Conservation (phyloP, 805 yeast species). For the Candida hungchunana region DNA sequence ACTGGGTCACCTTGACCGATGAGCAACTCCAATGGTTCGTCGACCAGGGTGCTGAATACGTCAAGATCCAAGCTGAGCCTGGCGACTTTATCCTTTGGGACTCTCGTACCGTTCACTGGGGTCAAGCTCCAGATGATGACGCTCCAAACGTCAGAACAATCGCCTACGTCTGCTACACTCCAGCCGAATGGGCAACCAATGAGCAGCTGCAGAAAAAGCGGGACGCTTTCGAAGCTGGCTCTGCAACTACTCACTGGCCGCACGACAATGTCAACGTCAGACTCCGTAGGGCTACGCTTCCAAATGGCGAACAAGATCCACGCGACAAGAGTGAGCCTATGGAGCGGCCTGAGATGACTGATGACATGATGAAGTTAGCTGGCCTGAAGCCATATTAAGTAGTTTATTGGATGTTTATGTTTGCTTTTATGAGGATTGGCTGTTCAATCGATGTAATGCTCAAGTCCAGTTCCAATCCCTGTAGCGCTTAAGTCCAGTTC, state of each 20-base stretch:
- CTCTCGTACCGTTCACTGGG: conserved; percentile 31
- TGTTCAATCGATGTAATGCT: no score
- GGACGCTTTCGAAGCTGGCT: conserved; percentile 24
- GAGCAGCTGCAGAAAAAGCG: conserved; percentile 23
- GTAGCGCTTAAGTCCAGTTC: no score
- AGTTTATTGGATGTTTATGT: no score
- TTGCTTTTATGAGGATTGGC: no score
- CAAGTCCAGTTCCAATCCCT: no score
- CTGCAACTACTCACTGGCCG: conserved; percentile 32
- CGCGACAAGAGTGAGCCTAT: conserved; percentile 25
- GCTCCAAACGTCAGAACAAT: conserved; percentile 28
- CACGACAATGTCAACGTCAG: conserved; percentile 26
- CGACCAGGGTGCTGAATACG: conserved; percentile 26
- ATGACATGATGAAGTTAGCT: conserved; percentile 27
- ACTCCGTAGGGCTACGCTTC: conserved; percentile 10
- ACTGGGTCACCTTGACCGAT: conserved; percentile 19
- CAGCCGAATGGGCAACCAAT: conserved; percentile 31
- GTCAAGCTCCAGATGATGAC: conserved; percentile 26
- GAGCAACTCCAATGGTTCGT: conserved; percentile 28
- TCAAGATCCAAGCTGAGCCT: conserved; percentile 29
- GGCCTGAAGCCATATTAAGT: conserved; percentile 19
- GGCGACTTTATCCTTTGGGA: conserved; percentile 36
- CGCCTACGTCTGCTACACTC: conserved; percentile 29
- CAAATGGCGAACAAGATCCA: conserved; percentile 25
- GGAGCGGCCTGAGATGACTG: conserved; percentile 25